Evolutionary conservation across 257 asterid species (phyloP), one percentile per base, ranked within the genome.

Genomic region (Nicotiana otophora): DNA sequence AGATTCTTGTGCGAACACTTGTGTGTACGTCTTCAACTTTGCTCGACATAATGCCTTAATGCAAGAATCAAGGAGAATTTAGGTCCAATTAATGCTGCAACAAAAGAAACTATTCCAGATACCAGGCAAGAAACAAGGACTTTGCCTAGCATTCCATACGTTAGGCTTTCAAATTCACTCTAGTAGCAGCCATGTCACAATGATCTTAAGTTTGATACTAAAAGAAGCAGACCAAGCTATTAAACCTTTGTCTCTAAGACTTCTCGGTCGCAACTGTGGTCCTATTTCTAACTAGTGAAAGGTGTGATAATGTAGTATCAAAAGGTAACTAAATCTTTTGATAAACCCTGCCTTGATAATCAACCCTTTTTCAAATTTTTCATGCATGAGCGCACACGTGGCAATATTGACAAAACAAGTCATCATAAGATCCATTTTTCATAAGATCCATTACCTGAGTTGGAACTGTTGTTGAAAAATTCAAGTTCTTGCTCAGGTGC

Each of bases 401-500:
- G 62, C 0, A 26, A 51, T 74, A 26, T 74, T 48, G 14, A 36
- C 5, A 0, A 28, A 67, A 83, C 28, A 51, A 78, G 36, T 33
- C 75, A 78, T 42, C 82, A 65, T 57, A 63, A 72, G 81, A 78
- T 84, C 82, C 67, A 80, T 87, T 88, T 39, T 42, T 42, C 82
- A 55, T 51, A 63, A 66, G 81, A 78, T 85, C 82, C 67, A 80
- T 86, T 89, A 90, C 98, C 95, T 81, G 95, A 81, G 83, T 86
- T 88, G 54, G 86, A 83, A 77, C 85, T 91, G 87, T 89, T 89
- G 75, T 92, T 86, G 85, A 92, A 93, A 69, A 97, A 93, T 87
- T 92, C 99, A 82, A 93, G 92, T 85, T 95, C 99, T 85, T 90
- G 99, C 84, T 93, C 98, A 65, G 86, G 91, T 75, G 90, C 79